phyloP scores from a whole-genome alignment of 805 yeast species.

The Metschnikowia picachoensis region DNA sequence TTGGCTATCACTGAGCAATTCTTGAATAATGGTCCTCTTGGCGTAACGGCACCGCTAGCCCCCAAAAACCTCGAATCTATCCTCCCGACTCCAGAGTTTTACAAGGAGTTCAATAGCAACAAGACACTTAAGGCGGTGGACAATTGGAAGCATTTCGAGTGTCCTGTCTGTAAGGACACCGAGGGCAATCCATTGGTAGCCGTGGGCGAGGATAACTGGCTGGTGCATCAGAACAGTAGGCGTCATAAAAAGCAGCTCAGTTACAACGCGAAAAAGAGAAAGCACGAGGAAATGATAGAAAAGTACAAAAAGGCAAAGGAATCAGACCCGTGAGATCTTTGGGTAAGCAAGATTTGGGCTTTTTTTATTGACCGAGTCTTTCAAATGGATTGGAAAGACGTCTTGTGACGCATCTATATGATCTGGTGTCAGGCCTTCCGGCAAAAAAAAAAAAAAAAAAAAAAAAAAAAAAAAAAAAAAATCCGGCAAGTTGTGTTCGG shows the following conservation, averaged over 20 bases:
- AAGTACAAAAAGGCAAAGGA: constrained; percentile 17
- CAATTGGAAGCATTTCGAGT: constrained; percentile 65
- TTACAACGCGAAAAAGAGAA: constrained; percentile 47
- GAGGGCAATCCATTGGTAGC: constrained; percentile 55
- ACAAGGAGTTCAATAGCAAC: constrained; percentile 34
- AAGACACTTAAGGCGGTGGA: constrained; percentile 26
- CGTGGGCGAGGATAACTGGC: constrained; percentile 72
- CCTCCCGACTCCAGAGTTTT: constrained; percentile 24
- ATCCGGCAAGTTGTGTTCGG: no score
- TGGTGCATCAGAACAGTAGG: constrained; percentile 61
- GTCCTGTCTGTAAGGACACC: constrained; percentile 61
- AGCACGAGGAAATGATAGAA: constrained; percentile 44
- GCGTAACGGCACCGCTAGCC: constrained; percentile 24
- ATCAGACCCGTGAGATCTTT: background rate
- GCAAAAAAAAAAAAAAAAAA: no score
- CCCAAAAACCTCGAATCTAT: constrained; percentile 25
- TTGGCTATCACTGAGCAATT: constrained; percentile 41
- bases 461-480: no score
- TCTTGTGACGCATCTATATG: no score
- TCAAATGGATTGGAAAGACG: no score
- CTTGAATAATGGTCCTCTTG: constrained; percentile 24
- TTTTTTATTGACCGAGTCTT: no score
- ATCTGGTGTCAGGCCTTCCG: no score
- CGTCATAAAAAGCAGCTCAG: constrained; percentile 58
- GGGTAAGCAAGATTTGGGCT: no score